Evolutionary conservation across 306 rosid species (phyloP), one percentile per base, ranked within the genome.

Genomic region (Vicia faba): DNA sequence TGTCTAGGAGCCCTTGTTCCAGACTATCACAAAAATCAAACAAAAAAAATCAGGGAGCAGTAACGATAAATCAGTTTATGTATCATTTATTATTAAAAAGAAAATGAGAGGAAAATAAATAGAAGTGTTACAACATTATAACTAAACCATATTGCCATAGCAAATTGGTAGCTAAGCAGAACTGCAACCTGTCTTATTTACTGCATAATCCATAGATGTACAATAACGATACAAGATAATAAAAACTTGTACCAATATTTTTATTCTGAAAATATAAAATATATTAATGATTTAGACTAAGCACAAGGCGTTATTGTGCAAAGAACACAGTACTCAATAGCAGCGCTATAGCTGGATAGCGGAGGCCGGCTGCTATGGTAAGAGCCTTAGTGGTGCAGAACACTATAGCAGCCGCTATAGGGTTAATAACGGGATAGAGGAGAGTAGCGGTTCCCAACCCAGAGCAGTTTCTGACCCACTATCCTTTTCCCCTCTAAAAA

Each of bases 1-100:
- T 95, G 78, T 82, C 99, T 79, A 46, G 99, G 99, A 75, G 76
- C 86, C 80, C 72, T 88, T 45, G 79, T 72, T 75, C 92, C 96
- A 82, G 89, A 69, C 99, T 93, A 75, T 60, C 51, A 51, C 43
- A 75, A 61, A 63, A 46, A 78, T 46, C 56, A 67, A 71, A 61
- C 23, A 64, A 28, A 44, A 39, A 72, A 57, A 40, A 38, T 33
- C 28, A 14, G 25, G 44, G 46, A 45, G 73, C 39, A 31, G 25
- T 41, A 26, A 66, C 46, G 3, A 53, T 26, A 61, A 69, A 69
- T 60, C 23, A 69, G 53, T 63, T 81, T 15, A 33, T 26, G 3
- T 26, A 8, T 69, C 20, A 45, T 50, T 53, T 55, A 66, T 18
- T 20, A 31, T 73, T 41, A n/a, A 48, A n/a, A 35, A 11, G 3